Evolutionary conservation across 2,329 filamentous ascomycete genomes (phyloP), one percentile per base, ranked within the genome.

Genomic region (Rutstroemia sp.): DNA sequence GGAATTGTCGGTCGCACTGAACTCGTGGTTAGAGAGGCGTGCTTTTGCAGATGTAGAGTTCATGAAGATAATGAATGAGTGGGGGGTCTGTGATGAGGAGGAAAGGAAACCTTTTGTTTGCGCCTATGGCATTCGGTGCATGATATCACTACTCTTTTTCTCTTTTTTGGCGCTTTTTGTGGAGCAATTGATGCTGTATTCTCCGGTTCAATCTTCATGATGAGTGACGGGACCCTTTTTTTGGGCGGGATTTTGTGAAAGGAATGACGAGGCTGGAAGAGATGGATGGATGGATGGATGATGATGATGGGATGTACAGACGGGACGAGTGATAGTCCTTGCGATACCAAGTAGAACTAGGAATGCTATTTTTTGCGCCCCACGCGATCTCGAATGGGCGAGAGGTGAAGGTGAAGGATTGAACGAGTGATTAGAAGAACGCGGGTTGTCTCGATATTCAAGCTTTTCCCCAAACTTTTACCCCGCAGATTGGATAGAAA

Each of bases 81-180:
- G 4, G 23, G 9, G 19, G 12, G 21, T 46, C 19, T 14, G 42
- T 42, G 17, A 30, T 12, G 23, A 48, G 44, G 17, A 41, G 17
- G 12, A 38, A 17, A 27, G 16, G 21, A 5, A 60, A 67, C 67
- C 66, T 69, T 69, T 58, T 69, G 67, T 65, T 86, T 86, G 58
- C 82, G 75, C 59, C 82, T 74, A 68, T 85, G 82, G 62, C 82
- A 86, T 65, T 86, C 82, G 10, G 77, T 81, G 63, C 82, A 86
- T 7, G 80, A 84, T 57, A 85, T 81, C 46, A 84, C 80, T 44
- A 81, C 73, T 41, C 82, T 75, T 64, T 79, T 76, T 61, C 82
- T 74, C 69, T 84, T 84, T 56, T 78, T 58, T n/a, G 65, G 64
- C 1, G 61, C 57, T 50, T 63, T 66, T 16, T 61, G 48, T 4